Evolutionary conservation across 2,329 filamentous ascomycete genomes (phyloP), one percentile per base, ranked within the genome.

Genomic region (Xenosphaeropsis pyriputrescens): DNA sequence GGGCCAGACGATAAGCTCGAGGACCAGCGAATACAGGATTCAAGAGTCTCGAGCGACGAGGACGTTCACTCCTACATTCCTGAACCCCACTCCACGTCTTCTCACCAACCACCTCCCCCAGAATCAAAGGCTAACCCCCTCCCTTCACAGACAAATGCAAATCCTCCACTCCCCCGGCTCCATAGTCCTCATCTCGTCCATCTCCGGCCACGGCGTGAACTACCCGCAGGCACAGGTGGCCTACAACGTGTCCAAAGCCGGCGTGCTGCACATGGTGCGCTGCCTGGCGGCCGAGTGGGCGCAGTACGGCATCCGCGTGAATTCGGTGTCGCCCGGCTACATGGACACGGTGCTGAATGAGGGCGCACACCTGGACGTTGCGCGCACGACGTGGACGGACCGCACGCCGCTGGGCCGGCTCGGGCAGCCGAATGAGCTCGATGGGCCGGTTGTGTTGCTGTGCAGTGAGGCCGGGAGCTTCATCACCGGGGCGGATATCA

Each of bases 331-430:
- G 29, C 73, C 75, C 0, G 75, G 75, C 3, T 70, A 70, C 45
- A 70, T 70, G 40, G 59, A 65, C 2, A 70, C 67, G 2, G 65
- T 66, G 2, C 78, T 79, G 74, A 72, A 76, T 2, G 67, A 75
- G 49, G 68, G 66, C 1, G 64, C 67, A 45, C 61, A 78, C 18
- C 78, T 79, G 47, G 60, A 68, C 45, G 60, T 32, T 4, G 38
- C 43, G 11, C 47, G 45, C n/a, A 45, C 43, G 41, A 34, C 32
- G 7, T 39, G 34, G 32, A 34, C 37, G 9, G 62, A 70, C 38
- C 78, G 74, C 73, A 66, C 70, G 16, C 72, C 64, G 43, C 67
- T 76, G 56, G 78, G 76, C 50, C 77, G 78, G 74, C 57, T 78
- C 31, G 70, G 60, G 6, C 57, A 63, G 29, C 50, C 68, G 31